Conservation (phyloP, 306 rosid genomes). For the Nissolia schottii region DNA sequence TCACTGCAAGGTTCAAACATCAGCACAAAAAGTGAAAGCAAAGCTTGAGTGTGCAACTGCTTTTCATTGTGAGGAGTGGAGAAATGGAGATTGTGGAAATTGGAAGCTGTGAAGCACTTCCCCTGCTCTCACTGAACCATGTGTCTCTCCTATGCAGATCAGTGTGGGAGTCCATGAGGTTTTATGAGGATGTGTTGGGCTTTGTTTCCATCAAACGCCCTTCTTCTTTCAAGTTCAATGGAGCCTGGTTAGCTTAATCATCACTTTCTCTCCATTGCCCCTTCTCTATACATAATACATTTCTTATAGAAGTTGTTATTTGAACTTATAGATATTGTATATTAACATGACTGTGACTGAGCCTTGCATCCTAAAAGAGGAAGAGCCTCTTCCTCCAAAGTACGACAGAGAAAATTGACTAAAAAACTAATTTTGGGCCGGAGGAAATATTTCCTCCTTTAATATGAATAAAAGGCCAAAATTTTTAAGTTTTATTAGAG, state of each 20-base stretch:
- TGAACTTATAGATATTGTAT: too few relatives aligned
- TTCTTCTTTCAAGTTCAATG: slow-evolving; percentile 77
- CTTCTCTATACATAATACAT: neutral
- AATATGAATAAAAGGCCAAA: too few relatives aligned
- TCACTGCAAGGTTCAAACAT: slow-evolving; percentile 22
- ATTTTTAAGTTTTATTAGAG: too few relatives aligned
- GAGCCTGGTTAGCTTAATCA: slow-evolving; percentile 55
- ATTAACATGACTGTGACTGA: too few relatives aligned
- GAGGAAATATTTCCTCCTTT: too few relatives aligned
- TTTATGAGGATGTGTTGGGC: slow-evolving; percentile 71
- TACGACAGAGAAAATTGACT: too few relatives aligned
- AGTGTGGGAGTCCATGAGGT: slow-evolving; percentile 62
- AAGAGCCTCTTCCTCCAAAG: too few relatives aligned
- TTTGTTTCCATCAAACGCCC: slow-evolving; percentile 80
- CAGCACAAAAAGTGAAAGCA: neutral
- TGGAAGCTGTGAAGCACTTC: slow-evolving; percentile 52
- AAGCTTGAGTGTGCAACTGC: neutral
- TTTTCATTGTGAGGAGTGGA: neutral
- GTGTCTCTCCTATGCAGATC: slow-evolving; percentile 68
- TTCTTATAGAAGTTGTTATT: neutral
- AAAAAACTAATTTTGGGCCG: too few relatives aligned
- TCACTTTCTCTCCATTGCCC: neutral
- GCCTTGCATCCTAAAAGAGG: too few relatives aligned
- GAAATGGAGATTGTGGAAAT: slow-evolving; percentile 69
- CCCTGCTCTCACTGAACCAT: slow-evolving; percentile 68